Conservation (phyloP, 2,329 filamentous ascomycete genomes). For the Fusarium sulawesiense region DNA sequence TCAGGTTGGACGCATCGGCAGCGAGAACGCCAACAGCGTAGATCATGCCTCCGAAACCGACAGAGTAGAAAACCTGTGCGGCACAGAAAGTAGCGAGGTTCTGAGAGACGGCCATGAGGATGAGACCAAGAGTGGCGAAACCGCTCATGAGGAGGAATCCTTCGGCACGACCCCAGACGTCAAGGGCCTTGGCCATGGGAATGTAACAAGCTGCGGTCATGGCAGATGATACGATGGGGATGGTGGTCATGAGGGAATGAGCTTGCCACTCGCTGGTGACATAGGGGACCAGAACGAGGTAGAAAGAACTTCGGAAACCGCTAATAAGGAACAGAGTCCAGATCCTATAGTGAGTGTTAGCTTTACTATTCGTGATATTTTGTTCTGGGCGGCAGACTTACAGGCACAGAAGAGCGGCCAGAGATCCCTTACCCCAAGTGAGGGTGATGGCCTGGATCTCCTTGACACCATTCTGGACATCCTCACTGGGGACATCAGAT, state of each 20-base stretch:
- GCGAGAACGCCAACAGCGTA: constrained; percentile 74
- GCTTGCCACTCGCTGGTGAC: constrained; percentile 62
- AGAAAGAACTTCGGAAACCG: constrained; percentile 58
- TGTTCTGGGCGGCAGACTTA: constrained; percentile 35
- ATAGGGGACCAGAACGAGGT: constrained; percentile 57
- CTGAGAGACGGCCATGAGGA: constrained; percentile 70
- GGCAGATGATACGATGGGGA: constrained; percentile 64
- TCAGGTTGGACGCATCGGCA: constrained; percentile 66
- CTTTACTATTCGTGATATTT: not conserved
- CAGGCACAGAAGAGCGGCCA: constrained; percentile 50
- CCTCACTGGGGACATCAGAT: constrained; percentile 28
- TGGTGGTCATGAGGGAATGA: constrained; percentile 66
- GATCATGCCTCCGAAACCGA: constrained; percentile 69
- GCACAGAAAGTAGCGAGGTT: constrained; percentile 60
- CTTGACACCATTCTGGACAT: constrained; percentile 53
- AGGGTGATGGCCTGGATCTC: constrained; percentile 56
- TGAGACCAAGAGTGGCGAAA: constrained; percentile 61
- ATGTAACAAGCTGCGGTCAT: constrained; percentile 71
- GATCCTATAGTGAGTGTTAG: constrained; percentile 47
- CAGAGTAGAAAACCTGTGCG: constrained; percentile 69
- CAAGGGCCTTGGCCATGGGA: constrained; percentile 70
- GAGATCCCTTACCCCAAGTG: constrained; percentile 54
- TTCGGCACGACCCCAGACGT: constrained; percentile 72
- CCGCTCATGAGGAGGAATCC: constrained; percentile 66
- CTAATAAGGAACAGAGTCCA: constrained; percentile 65